Base-by-base conservation (phyloP, 805 yeast species). In the Wickerhamiella nectarea region DNA sequence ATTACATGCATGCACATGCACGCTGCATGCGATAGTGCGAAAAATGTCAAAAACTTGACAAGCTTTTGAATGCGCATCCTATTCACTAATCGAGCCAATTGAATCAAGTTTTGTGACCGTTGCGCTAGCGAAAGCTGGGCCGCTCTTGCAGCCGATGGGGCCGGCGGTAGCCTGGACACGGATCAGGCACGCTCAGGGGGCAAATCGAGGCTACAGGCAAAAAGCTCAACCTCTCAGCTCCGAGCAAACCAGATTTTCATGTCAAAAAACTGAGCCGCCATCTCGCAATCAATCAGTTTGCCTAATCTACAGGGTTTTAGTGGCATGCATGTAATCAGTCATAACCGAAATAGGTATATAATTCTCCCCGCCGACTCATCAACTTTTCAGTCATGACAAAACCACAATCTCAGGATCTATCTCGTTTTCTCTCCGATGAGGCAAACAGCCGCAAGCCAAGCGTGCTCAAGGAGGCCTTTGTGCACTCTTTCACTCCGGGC, bases 381-480 rank as follows among this genome's bases (percentile, higher is more conserved):
- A 14, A 17, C 21, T 17, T 12, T 14, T 24, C 11, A 35, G 8
- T 4, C 24, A 45, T 45, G 48, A 14, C 38, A 10, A 50, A 50
- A 52, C 62, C 68, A 29, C 60, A 59, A 48, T 69, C 93, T 26
- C 80, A 77, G 62, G 94, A 89, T 61, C 69, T 91, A 49, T 56
- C 75, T 14, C 83, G 85, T 64, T 70, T 75, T 50, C 70, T 81
- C 48, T 83, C 95, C 21, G 75, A 67, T 3, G 96, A 89, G 65
- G 76, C 95, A 33, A 70, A 70, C 50, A 65, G 79, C 12, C 80
- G 97, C 66, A 66, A 71, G 40, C 75, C 80, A 28, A 85, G 95
- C 10, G 79, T 84, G 11, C 71, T 89, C 63, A 89, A 91, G 66
- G 65, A 75, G 33, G 93, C 94, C 14, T 84, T 89, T 69, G 76